phyloP scores from a whole-genome alignment of 768 basidiomycete genomes.

The Amanita brunnescens region DNA sequence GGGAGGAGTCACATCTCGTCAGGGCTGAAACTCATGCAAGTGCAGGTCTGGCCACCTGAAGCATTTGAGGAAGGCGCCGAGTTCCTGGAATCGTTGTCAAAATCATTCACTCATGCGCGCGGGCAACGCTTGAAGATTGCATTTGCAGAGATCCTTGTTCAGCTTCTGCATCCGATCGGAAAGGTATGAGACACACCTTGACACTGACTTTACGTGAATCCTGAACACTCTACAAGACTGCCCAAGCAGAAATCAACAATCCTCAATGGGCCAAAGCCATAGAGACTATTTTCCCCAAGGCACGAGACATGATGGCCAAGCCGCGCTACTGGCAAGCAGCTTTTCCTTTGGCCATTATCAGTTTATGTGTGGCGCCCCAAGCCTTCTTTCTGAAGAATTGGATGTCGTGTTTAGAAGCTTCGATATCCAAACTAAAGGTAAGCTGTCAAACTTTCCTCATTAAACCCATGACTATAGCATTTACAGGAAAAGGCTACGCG shows the following conservation, averaged over 20 bases:
- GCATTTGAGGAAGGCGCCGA: conserved; percentile 91
- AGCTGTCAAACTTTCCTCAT: neutral
- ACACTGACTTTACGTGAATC: neutral
- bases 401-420: conserved; percentile 62
- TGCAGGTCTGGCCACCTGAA: conserved; percentile 86
- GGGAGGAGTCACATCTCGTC: conserved; percentile 2
- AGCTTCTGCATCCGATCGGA: conserved; percentile 78
- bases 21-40: neutral
- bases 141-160: conserved; percentile 75
- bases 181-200: conserved; percentile 42
- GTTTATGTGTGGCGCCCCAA: conserved; percentile 81
- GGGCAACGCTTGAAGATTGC: conserved; percentile 75
- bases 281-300: conserved; percentile 73
- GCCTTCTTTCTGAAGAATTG: conserved; percentile 81
- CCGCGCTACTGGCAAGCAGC: conserved; percentile 85
- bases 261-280: conserved; percentile 93
- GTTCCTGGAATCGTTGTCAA: conserved; percentile 77
- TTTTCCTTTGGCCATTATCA: conserved; percentile 76
- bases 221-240: conserved; percentile 45
- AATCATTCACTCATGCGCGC: conserved; percentile 76
- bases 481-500: conserved; percentile 72
- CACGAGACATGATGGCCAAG: conserved; percentile 78
- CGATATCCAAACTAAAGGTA: conserved; percentile 77
- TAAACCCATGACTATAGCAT: conserved; percentile 2
- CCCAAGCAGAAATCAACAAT: conserved; percentile 93